Conservation (phyloP, 2,329 filamentous ascomycete species). For the Samsoniella hepiali region DNA sequence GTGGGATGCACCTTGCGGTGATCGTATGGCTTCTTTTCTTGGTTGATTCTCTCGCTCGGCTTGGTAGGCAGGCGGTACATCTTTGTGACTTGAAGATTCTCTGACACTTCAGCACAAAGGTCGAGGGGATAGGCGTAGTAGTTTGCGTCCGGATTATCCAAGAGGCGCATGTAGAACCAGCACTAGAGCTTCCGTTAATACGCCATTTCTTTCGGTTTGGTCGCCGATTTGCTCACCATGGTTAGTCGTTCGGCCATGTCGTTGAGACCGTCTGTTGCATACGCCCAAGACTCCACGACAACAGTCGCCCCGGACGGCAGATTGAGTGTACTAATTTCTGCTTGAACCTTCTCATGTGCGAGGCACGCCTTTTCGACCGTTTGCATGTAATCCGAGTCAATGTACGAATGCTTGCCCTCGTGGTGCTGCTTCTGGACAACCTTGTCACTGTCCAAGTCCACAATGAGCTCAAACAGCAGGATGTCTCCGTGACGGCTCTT, state of each 20-base stretch:
- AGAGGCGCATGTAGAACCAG: slow-evolving; percentile 37
- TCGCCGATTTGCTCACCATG: slow-evolving; percentile 38
- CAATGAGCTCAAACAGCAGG: slow-evolving; percentile 30
- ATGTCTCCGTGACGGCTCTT: slow-evolving; percentile 18
- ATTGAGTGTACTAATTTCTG: slow-evolving; percentile 39
- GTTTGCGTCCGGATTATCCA: slow-evolving; percentile 46
- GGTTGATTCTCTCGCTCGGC: slow-evolving; percentile 32
- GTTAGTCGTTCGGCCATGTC: slow-evolving; percentile 46
- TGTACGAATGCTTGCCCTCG: slow-evolving; percentile 43
- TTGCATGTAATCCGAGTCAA: slow-evolving; percentile 47
- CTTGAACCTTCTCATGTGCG: slow-evolving; percentile 40
- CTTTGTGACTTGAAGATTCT: slow-evolving; percentile 42
- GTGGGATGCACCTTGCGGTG: slow-evolving; percentile 37
- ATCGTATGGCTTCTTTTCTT: slow-evolving; percentile 37
- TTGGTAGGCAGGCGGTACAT: slow-evolving; percentile 45
- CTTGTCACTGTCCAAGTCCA: slow-evolving; percentile 27
- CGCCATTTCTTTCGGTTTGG: not conserved
- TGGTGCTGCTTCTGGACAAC: slow-evolving; percentile 31
- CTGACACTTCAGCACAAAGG: slow-evolving; percentile 48
- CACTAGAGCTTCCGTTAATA: slow-evolving; percentile 26
- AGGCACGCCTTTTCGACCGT: slow-evolving; percentile 46
- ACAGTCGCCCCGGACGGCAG: slow-evolving; percentile 44
- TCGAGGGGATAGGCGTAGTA: slow-evolving; percentile 55
- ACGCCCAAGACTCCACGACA: slow-evolving; percentile 54
- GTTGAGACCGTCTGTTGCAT: slow-evolving; percentile 51